Percentiles rank a stretch among this genome's conserved stretches.
These are phyloP conservation scores for Wallacemonas collosoma DNA, from an alignment of 208 protist species.

Conservation along the genomic window DNA sequence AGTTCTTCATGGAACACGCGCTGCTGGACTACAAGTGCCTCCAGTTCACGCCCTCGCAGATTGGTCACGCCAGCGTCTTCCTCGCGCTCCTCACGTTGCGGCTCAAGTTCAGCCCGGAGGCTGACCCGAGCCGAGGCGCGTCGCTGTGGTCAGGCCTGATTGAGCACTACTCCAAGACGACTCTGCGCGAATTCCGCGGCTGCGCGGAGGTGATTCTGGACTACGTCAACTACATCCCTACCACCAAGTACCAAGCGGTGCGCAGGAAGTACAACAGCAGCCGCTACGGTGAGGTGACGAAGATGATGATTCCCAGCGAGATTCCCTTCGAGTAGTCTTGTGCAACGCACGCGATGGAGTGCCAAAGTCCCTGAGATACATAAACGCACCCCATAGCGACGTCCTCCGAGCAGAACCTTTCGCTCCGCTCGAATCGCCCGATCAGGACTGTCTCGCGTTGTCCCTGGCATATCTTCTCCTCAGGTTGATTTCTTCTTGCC, in stretches of 20 bases:
- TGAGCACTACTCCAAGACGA: conserved; percentile 66
- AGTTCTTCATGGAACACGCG: conserved; percentile 88
- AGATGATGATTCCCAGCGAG: conserved; percentile 67
- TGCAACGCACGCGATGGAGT: too few relatives aligned
- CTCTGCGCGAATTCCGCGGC: conserved; percentile 62
- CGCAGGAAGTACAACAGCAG: conserved; percentile 86
- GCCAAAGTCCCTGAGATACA: neutral
- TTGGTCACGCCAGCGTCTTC: conserved; percentile 92
- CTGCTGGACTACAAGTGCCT: conserved; percentile 90
- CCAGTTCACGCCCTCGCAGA: conserved; percentile 93
- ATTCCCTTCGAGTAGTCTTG: conserved; percentile 32
- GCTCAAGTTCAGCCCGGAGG: conserved; percentile 32
- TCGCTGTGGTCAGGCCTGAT: conserved; percentile 65
- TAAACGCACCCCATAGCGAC: too few relatives aligned
- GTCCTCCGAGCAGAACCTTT: too few relatives aligned
- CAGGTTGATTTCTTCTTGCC: conserved; percentile 7
- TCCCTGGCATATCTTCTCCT: neutral
- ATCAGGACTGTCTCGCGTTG: too few relatives aligned
- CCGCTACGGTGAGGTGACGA: conserved; percentile 78
- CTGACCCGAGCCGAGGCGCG: conserved; percentile 15
- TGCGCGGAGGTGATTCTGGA: conserved; percentile 85
- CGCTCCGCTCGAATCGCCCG: too few relatives aligned
- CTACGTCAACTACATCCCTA: conserved; percentile 76
- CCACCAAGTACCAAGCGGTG: conserved; percentile 86
- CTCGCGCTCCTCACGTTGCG: conserved; percentile 78